A percentile compares a stretch with the other conserved stretches of the same genome.
Conservation (phyloP, 345 rosid genomes). For the Eucalyptus virginea region DNA sequence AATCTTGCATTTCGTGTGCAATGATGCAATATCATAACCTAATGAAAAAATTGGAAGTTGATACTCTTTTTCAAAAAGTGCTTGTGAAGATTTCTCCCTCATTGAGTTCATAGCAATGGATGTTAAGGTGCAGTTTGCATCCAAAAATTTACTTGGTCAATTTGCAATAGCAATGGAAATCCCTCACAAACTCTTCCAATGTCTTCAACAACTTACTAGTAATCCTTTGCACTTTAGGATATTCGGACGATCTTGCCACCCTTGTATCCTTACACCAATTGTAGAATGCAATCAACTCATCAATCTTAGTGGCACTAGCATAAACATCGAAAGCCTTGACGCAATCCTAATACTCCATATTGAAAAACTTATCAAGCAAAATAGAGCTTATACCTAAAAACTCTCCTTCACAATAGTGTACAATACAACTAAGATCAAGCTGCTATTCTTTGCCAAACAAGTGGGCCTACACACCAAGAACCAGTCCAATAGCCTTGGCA, state of each 20-base stretch:
- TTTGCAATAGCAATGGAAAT: not conserved
- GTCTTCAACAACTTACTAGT: constrained; percentile 55
- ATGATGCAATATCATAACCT: no score
- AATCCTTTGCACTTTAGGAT: constrained; percentile 73
- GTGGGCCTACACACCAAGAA: constrained; percentile 65
- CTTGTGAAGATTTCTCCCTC: no score
- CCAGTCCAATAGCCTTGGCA: constrained; percentile 48
- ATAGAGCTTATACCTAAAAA: constrained; percentile 48
- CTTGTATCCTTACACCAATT: constrained; percentile 69
- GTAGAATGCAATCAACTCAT: constrained; percentile 57
- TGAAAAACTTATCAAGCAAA: constrained; percentile 56
- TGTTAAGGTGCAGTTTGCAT: no score
- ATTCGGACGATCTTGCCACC: constrained; percentile 72
- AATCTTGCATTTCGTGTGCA: no score
- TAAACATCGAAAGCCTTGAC: constrained; percentile 67
- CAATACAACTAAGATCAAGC: constrained; percentile 53
- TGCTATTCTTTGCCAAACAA: constrained; percentile 49
- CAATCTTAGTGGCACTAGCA: constrained; percentile 59
- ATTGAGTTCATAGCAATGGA: no score
- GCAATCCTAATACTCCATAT: constrained; percentile 59
- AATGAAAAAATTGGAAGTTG: no score
- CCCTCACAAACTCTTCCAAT: constrained; percentile 67
- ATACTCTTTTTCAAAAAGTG: no score
- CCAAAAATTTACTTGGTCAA: no score
- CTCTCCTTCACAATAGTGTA: constrained; percentile 68